phyloP scores from a whole-genome alignment of 2,329 filamentous ascomycete genomes.

The Coniosporium tulheliwenetii region DNA sequence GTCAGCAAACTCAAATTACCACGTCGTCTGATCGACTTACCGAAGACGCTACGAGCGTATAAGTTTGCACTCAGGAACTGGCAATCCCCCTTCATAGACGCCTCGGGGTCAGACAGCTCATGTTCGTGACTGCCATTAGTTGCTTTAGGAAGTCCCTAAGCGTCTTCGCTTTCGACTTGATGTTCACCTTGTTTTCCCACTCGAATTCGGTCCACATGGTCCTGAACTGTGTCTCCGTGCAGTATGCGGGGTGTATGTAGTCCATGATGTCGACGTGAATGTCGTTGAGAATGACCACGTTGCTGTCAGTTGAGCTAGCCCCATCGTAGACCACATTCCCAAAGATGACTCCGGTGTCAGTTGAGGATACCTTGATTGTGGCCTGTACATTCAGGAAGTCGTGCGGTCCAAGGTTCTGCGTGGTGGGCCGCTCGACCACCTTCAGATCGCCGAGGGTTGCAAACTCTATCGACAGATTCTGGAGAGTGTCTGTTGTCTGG shows the following conservation, averaged over 20 bases:
- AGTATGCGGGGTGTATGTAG: slow-evolving; percentile 94
- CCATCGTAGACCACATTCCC: slow-evolving; percentile 98
- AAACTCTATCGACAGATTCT: slow-evolving; percentile 95
- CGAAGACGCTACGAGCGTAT: slow-evolving; percentile 93
- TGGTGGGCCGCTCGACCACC: slow-evolving; percentile 90
- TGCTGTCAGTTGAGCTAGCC: slow-evolving; percentile 77
- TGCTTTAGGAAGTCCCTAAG: slow-evolving; percentile 84
- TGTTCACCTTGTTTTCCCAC: slow-evolving; percentile 99
- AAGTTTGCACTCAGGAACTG: slow-evolving; percentile 95
- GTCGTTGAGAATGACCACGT: slow-evolving; percentile 95
- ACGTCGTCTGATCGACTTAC: slow-evolving; percentile 42
- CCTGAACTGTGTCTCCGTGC: slow-evolving; percentile 94
- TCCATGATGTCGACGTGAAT: slow-evolving; percentile 99
- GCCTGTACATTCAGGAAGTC: slow-evolving; percentile 98
- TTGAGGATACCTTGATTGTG: slow-evolving; percentile 96
- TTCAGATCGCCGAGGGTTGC: slow-evolving; percentile 96
- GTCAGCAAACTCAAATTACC: slow-evolving; percentile 10
- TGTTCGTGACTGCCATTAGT: slow-evolving; percentile 95
- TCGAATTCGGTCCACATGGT: slow-evolving; percentile 99
- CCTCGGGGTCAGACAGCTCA: slow-evolving; percentile 94
- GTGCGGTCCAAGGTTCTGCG: slow-evolving; percentile 85
- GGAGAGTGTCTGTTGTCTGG: slow-evolving; percentile 88
- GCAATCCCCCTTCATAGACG: slow-evolving; percentile 91
- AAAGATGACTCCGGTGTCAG: slow-evolving; percentile 96
- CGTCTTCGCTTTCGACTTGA: slow-evolving; percentile 90